Percentiles rank a stretch among this genome's conserved stretches.
phyloP scores from a whole-genome alignment of 495 filamentous ascomycete genomes.

The Rhizodiscina lignyota region DNA sequence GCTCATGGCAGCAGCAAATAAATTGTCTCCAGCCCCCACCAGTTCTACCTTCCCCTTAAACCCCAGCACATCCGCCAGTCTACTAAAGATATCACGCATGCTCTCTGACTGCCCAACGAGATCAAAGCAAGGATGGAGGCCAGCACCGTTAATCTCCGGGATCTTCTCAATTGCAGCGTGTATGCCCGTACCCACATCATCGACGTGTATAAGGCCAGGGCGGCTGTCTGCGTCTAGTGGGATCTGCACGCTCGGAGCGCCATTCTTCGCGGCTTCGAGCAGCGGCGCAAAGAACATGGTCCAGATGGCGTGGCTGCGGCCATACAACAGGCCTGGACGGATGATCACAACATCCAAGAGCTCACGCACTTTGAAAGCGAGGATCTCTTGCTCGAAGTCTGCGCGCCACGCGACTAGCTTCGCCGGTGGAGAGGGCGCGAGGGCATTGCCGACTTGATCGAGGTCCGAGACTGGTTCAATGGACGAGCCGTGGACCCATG shows the following conservation, averaged over 20 bases:
- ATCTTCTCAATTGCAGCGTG: no score
- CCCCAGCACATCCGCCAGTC: no score
- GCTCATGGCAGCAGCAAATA: no score
- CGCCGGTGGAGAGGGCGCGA: constrained; percentile 10
- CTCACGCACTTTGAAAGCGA: constrained; percentile 16
- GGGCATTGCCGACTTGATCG: constrained; percentile 11
- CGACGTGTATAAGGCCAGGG: constrained; percentile 19
- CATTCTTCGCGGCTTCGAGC: constrained; percentile 11
- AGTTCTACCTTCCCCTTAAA: no score
- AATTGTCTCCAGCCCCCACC: no score
- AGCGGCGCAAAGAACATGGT: constrained; percentile 12
- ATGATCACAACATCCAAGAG: constrained; percentile 24
- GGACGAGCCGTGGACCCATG: constrained; percentile 25
- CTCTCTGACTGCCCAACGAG: no score
- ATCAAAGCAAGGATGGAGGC: no score
- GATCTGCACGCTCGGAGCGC: constrained; percentile 7
- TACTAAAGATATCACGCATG: no score
- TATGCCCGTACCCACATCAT: no score
- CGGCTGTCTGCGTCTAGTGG: constrained; percentile 10
- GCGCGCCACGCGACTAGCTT: constrained; percentile 19
- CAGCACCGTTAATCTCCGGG: no score
- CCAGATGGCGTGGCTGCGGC: constrained; percentile 16
- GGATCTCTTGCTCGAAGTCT: constrained; percentile 19
- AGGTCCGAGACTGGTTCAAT: constrained; percentile 17
- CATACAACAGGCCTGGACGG: constrained; percentile 24